Evolutionary conservation across 2,329 filamentous ascomycete species (phyloP).

Genomic region (Colletotrichum lindemuthianum): DNA sequence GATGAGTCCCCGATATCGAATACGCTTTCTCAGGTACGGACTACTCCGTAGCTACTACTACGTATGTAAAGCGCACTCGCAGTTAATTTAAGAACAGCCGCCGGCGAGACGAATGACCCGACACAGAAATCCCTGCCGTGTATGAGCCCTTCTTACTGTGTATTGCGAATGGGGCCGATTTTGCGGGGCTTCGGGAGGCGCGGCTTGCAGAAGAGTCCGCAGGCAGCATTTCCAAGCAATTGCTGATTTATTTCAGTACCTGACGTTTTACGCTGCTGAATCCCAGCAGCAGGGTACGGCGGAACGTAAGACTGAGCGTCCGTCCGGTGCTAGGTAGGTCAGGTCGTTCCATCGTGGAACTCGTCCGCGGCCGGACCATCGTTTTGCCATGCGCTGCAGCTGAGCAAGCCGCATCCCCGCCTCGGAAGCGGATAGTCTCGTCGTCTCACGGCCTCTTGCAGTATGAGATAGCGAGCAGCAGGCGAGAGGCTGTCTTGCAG

Average conservation of each 20-base stretch:
- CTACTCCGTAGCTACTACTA: too few species aligned
- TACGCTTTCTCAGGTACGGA: too few species aligned
- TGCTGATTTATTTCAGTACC: too few species aligned
- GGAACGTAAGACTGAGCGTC: not conserved
- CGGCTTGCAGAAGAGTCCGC: constrained; percentile 22
- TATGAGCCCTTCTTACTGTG: too few species aligned
- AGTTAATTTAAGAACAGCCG: too few species aligned
- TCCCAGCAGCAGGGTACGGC: too few species aligned
- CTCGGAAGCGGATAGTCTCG: constrained; percentile 24
- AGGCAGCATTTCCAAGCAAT: not conserved
- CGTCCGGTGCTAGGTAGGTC: not conserved
- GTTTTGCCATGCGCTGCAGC: constrained; percentile 17
- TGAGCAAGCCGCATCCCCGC: constrained; percentile 5
- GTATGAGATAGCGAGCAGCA: constrained; percentile 5
- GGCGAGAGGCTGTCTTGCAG: constrained; percentile 21
- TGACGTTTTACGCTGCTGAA: too few species aligned
- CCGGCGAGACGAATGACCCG: too few species aligned
- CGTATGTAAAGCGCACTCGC: too few species aligned
- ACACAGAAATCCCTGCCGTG: too few species aligned
- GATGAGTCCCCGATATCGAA: too few species aligned
- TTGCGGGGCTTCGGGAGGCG: constrained; percentile 28
- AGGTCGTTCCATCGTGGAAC: constrained; percentile 10
- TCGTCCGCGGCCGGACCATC: constrained; percentile 4
- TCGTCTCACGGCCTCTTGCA: constrained; percentile 24
- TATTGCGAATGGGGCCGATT: not conserved